A percentile compares a stretch with the other conserved stretches of the same genome.
These are phyloP conservation scores for Citrus mangshanensis DNA, from an alignment of 345 rosid genomes.

Conservation along the genomic window DNA sequence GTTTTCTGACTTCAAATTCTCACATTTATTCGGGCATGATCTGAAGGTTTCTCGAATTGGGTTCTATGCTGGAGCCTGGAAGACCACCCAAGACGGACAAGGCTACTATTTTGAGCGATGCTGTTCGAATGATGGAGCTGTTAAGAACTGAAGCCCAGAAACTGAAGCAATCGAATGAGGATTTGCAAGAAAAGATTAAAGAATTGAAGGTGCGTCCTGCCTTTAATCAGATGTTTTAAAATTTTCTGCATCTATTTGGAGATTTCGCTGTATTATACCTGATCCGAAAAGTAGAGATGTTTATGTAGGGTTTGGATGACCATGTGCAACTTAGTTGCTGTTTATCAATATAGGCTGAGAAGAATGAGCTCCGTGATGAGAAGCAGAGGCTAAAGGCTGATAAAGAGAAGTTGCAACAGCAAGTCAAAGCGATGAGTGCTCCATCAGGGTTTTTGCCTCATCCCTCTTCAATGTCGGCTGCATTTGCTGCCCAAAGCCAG, in stretches of 20 bases:
- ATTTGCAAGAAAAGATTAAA: conserved; percentile 26
- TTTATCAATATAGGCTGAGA: conserved; percentile 37
- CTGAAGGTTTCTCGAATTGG: conserved; percentile 35
- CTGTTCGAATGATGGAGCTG: conserved; percentile 29
- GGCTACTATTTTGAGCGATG: conserved; percentile 29
- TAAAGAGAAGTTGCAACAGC: conserved; percentile 22
- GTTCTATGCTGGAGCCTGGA: conserved; percentile 32
- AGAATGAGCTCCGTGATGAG: conserved; percentile 56
- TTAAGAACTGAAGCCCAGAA: conserved; percentile 26
- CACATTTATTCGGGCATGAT: conserved; percentile 5
- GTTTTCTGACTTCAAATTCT: neutral
- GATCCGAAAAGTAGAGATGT: neutral
- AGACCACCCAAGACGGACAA: conserved; percentile 35
- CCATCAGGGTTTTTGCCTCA: conserved; percentile 16
- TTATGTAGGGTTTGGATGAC: neutral
- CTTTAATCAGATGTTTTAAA: neutral
- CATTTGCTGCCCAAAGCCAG: conserved; percentile 12
- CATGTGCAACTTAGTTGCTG: neutral
- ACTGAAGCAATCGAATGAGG: conserved; percentile 28
- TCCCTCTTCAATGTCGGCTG: conserved; percentile 2
- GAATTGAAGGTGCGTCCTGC: conserved; percentile 31
- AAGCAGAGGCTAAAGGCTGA: conserved; percentile 39
- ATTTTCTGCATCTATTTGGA: neutral
- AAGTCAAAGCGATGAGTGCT: conserved; percentile 12
- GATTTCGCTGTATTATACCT: neutral